Conservation (phyloP, 768 basidiomycete species). For the Thelephora ganbajun region DNA sequence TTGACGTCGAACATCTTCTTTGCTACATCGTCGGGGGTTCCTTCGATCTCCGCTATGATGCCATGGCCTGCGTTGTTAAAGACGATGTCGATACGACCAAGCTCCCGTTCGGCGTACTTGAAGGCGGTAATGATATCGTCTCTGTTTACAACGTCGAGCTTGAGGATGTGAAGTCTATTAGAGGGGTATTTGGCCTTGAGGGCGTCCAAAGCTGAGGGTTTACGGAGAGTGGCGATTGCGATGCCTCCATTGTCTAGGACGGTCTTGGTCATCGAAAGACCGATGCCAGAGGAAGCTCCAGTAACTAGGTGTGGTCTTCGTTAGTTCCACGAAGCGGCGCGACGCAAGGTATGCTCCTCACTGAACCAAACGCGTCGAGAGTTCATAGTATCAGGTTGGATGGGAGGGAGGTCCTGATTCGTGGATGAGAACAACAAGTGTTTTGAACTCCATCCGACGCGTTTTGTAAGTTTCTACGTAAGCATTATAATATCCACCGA, state of each 20-base stretch:
- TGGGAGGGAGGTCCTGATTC: too few relatives aligned
- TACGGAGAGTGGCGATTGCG: conserved; percentile 15
- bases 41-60: conserved; percentile 10
- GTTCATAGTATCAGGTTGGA: too few relatives aligned
- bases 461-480: too few relatives aligned
- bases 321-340: too few relatives aligned
- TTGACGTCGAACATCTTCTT: conserved; percentile 12
- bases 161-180: conserved; percentile 10
- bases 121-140: conserved; percentile 10
- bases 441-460: too few relatives aligned
- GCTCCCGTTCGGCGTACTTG: conserved; percentile 4
- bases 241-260: conserved; percentile 13
- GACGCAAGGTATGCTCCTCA: too few relatives aligned
- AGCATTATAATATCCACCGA: too few relatives aligned
- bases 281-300: conserved; percentile 15
- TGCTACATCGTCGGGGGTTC: conserved; percentile 5
- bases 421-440: too few relatives aligned
- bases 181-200: conserved; percentile 7
- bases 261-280: conserved; percentile 10
- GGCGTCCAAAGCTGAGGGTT: conserved; percentile 11
- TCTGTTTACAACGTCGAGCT: conserved; percentile 11
- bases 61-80: conserved; percentile 13
- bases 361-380: too few relatives aligned
- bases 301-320: conserved; percentile 8
- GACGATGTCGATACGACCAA: conserved; percentile 15